A percentile compares a stretch with the other conserved stretches of the same genome.
These are phyloP conservation scores for Fragilaria crotonensis DNA, from an alignment of 108 stramenopile genomes.

Conservation along the genomic window DNA sequence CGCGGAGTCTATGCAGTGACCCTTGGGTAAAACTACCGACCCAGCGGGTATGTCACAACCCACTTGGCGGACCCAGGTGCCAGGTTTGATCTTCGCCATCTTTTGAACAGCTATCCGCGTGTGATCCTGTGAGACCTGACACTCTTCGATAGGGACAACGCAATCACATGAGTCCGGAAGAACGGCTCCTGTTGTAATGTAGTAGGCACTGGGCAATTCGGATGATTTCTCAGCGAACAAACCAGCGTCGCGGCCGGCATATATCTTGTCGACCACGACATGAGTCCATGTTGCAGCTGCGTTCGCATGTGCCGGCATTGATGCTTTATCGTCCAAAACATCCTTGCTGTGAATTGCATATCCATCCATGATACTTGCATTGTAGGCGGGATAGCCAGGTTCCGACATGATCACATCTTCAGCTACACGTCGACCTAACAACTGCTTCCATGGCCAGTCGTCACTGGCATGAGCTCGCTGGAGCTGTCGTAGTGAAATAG, in stretches of 20 bases:
- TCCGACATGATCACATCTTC: conserved; percentile 35
- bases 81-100: conserved; percentile 11
- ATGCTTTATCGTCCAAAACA: neutral
- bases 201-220: conserved; percentile 39
- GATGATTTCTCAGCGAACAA: neutral
- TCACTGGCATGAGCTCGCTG: conserved; percentile 1
- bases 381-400: conserved; percentile 76
- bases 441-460: neutral
- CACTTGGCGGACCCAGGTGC: conserved; percentile 66
- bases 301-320: neutral
- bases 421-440: conserved; percentile 42
- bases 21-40: conserved; percentile 37
- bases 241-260: conserved; percentile 39
- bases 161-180: conserved; percentile 62
- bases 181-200: conserved; percentile 78
- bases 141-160: conserved; percentile 79
- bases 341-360: conserved; percentile 49
- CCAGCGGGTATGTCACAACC: conserved; percentile 68
- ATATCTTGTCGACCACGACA: conserved; percentile 48
- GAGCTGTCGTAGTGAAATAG: conserved; percentile 9
- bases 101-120: conserved; percentile 4
- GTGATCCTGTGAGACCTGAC: conserved; percentile 16
- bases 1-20: conserved; percentile 49
- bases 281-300: conserved; percentile 23
- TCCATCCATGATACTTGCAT: conserved; percentile 83